A percentile compares a stretch with the other conserved stretches of the same genome.
Evolutionary conservation across 1,284 basidiomycete species (phyloP).

Genomic region (Marasmius fiardii): DNA sequence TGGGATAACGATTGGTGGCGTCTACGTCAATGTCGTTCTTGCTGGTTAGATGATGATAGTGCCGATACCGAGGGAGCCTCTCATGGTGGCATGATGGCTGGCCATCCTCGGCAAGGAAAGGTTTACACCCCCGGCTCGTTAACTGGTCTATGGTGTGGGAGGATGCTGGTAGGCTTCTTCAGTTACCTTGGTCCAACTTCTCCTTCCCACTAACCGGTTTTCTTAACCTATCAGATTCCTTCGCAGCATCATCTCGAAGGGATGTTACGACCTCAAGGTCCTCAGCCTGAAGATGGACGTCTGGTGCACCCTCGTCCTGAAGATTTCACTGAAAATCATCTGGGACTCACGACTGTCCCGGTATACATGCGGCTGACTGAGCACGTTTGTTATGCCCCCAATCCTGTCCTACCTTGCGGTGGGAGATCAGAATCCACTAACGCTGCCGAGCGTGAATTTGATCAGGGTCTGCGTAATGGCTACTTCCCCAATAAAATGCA

Average conservation of each 20-base stretch:
- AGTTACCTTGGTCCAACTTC: not conserved
- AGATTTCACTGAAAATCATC: conserved; percentile 33
- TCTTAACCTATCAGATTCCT: not conserved
- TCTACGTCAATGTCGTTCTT: conserved; percentile 43
- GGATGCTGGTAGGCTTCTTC: conserved; percentile 45
- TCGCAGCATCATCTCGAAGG: not conserved
- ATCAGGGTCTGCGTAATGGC: conserved; percentile 12
- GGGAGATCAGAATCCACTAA: conserved; percentile 6
- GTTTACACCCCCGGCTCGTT: conserved; percentile 22
- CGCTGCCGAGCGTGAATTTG: conserved; percentile 5
- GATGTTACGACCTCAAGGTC: not conserved
- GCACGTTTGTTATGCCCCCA: conserved; percentile 47
- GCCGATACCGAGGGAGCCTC: not conserved
- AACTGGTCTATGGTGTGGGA: conserved; percentile 56
- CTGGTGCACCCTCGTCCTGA: conserved; percentile 25
- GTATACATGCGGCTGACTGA: conserved; percentile 55
- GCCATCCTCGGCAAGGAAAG: conserved; percentile 7
- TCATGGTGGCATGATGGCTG: conserved; percentile 8
- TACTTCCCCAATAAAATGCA: conserved; percentile 11
- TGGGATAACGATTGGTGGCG: conserved; percentile 66
- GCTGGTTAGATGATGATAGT: conserved; percentile 29
- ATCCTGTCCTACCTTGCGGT: conserved; percentile 25
- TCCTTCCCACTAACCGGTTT: not conserved
- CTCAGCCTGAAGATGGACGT: not conserved
- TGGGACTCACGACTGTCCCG: conserved; percentile 37